Evolutionary conservation across 2,329 filamentous ascomycete species (phyloP).

Genomic region (Colletotrichum sp.): DNA sequence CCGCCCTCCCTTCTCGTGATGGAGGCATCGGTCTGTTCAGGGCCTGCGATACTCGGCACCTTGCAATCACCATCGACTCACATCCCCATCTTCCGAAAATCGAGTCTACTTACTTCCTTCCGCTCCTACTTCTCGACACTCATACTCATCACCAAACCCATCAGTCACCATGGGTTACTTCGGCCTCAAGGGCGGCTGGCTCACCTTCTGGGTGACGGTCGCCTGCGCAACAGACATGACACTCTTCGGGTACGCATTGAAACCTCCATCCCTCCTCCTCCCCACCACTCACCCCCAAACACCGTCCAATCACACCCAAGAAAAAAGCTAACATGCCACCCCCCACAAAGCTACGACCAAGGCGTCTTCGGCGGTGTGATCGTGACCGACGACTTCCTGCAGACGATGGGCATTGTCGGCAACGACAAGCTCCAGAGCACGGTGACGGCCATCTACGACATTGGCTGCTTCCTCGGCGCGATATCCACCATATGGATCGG

Average conservation of each 20-base stretch:
- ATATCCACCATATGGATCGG: slow-evolving; percentile 36
- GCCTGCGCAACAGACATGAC: slow-evolving; percentile 29
- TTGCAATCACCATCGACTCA: background rate
- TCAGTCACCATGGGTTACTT: slow-evolving; percentile 13
- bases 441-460: slow-evolving; percentile 62
- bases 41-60: background rate
- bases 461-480: slow-evolving; percentile 63
- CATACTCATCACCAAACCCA: background rate
- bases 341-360: slow-evolving; percentile 45
- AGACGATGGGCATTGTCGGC: slow-evolving; percentile 46
- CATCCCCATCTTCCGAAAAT: background rate
- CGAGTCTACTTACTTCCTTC: background rate
- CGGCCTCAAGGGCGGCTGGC: slow-evolving; percentile 15
- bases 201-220: slow-evolving; percentile 21
- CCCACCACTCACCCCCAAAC: background rate
- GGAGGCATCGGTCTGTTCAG: background rate
- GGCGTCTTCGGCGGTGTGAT: slow-evolving; percentile 55
- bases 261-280: background rate
- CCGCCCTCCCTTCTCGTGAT: background rate
- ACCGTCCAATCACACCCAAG: background rate
- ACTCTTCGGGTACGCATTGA: slow-evolving; percentile 25
- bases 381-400: slow-evolving; percentile 47
- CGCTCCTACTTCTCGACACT: background rate
- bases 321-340: background rate
- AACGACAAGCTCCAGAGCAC: slow-evolving; percentile 43